phyloP scores from a whole-genome alignment of 495 filamentous ascomycete species.

The Tuber microsphaerosporum region DNA sequence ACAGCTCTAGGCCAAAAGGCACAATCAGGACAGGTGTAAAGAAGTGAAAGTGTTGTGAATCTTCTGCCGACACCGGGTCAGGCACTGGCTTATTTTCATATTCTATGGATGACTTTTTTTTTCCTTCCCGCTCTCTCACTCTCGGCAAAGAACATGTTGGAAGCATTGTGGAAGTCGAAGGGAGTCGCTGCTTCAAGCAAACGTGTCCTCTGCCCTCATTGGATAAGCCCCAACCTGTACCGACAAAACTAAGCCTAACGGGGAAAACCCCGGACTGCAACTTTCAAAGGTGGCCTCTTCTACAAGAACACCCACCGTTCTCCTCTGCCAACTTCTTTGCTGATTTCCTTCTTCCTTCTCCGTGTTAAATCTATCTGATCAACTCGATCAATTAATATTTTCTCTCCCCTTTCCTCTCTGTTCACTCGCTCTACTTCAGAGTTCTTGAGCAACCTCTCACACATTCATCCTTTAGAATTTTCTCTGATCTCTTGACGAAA shows the following conservation, averaged over 20 bases:
- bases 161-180: background rate
- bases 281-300: constrained; percentile 38
- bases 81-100: background rate
- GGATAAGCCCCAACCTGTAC: constrained; percentile 22
- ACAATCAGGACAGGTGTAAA: background rate
- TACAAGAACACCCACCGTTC: constrained; percentile 35
- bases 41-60: background rate
- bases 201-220: constrained; percentile 31
- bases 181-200: constrained; percentile 10
- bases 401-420: background rate
- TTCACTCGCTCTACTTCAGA: constrained; percentile 6
- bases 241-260: constrained; percentile 19
- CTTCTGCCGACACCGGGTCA: background rate
- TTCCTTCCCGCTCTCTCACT: background rate
- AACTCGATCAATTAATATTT: constrained; percentile 16
- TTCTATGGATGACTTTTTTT: background rate
- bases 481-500: constrained; percentile 46
- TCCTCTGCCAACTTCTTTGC: constrained; percentile 14
- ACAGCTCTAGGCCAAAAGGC: background rate
- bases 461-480: constrained; percentile 19
- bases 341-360: constrained; percentile 15
- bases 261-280: constrained; percentile 21
- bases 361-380: background rate
- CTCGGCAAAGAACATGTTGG: background rate
- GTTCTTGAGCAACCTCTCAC: constrained; percentile 12